Percentiles rank a stretch among this genome's conserved stretches.
Evolutionary conservation across 192 early-diverging fungal genomes (phyloP).

Genomic region (Rhizophagus prolifer): DNA sequence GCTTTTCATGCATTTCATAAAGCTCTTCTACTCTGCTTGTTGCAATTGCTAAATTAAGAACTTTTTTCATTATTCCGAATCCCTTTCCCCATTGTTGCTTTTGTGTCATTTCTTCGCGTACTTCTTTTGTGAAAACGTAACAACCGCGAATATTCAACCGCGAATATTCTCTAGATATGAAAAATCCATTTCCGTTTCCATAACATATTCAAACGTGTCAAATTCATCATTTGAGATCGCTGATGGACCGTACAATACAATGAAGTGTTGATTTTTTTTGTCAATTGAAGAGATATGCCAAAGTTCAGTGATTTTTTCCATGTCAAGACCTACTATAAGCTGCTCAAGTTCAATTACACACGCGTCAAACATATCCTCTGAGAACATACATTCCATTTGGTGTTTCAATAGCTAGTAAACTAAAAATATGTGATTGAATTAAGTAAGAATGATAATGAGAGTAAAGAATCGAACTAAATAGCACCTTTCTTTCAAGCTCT

Average conservation of each 20-base stretch:
- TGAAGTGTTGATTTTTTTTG: not conserved
- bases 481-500: not conserved
- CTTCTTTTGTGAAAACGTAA: not conserved
- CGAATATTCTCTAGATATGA: not conserved
- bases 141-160: not conserved
- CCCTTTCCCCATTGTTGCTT: slow-evolving; percentile 1
- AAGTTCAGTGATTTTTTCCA: not conserved
- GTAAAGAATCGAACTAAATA: too few species aligned
- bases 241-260: not conserved
- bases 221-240: not conserved
- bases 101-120: not conserved
- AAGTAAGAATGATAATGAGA: not conserved
- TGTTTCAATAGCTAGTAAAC: not conserved
- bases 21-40: not conserved
- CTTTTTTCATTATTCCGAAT: not conserved
- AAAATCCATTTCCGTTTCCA: not conserved
- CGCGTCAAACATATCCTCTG: not conserved
- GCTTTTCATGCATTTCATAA: not conserved
- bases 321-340: not conserved
- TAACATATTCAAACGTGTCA: not conserved
- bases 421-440: not conserved
- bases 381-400: not conserved
- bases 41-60: slow-evolving; percentile 2
- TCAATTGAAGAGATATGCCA: not conserved
- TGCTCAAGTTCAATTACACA: not conserved